A percentile compares a stretch with the other conserved stretches of the same genome.
phyloP scores from a whole-genome alignment of 225 moss, liverwort and hornwort species.

The Sphagnum tenellum region DNA sequence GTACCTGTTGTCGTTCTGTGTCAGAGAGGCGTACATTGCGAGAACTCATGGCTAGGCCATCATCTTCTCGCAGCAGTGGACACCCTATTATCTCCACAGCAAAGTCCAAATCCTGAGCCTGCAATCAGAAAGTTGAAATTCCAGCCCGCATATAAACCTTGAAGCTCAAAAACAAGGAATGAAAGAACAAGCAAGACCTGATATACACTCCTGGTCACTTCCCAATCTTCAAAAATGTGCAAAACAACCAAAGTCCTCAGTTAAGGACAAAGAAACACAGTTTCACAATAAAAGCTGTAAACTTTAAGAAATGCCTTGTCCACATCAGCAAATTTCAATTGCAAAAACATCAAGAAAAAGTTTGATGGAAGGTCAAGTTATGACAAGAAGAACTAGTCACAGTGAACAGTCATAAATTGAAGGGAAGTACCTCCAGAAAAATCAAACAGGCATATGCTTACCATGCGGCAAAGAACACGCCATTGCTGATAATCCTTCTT shows the following conservation, averaged over 20 bases:
- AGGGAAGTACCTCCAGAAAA: neutral
- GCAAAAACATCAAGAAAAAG: neutral
- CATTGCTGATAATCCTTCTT: conserved; percentile 97
- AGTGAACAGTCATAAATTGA: neutral
- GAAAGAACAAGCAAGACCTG: too few species aligned
- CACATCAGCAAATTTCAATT: neutral
- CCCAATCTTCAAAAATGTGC: too few species aligned
- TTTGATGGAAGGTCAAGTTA: too few species aligned
- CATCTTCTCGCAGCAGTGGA: conserved; percentile 64
- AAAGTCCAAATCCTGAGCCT: conserved; percentile 90
- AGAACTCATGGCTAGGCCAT: conserved; percentile 98
- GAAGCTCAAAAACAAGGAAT: too few species aligned
- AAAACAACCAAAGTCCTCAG: too few species aligned
- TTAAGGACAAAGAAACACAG: too few species aligned
- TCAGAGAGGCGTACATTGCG: conserved; percentile 69
- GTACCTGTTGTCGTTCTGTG: conserved; percentile 61
- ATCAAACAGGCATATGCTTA: conserved; percentile 8
- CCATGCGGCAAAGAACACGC: conserved; percentile 79
- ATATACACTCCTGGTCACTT: too few species aligned
- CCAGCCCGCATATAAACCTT: too few species aligned
- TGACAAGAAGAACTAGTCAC: too few species aligned
- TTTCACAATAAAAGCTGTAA: too few species aligned
- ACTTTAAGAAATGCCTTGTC: too few species aligned
- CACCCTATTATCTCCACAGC: conserved; percentile 71
- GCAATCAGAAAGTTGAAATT: neutral